Percentiles rank a stretch among this genome's conserved stretches.
Evolutionary conservation across 768 basidiomycete genomes (phyloP).

Genomic region (Holtermannia corniformis): DNA sequence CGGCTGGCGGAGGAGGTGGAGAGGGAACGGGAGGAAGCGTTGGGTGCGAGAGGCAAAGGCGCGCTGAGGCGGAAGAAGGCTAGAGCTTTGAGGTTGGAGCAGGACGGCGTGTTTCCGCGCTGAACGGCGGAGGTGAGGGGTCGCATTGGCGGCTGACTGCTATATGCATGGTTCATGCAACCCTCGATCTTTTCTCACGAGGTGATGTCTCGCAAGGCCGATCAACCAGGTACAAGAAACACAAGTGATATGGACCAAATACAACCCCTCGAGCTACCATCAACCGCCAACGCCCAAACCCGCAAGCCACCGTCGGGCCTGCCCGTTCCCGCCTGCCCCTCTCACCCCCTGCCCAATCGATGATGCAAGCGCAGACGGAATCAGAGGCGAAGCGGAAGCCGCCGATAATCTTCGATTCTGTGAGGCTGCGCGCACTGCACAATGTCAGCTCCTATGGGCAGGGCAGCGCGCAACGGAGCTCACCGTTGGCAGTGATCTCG

Average conservation of each 20-base stretch:
- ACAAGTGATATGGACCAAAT: too few relatives aligned
- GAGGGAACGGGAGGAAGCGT: background rate
- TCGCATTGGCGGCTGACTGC: too few relatives aligned
- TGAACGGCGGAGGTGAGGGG: too few relatives aligned
- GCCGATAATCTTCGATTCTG: constrained; percentile 32
- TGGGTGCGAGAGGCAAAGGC: background rate
- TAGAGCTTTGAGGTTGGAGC: background rate
- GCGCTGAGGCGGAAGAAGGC: background rate
- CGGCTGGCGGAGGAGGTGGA: background rate
- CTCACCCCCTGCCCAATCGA: background rate
- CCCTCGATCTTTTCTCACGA: too few relatives aligned
- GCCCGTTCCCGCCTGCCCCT: background rate
- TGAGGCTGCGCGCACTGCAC: constrained; percentile 24
- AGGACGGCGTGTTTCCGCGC: background rate
- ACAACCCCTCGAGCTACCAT: too few relatives aligned
- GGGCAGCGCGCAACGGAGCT: constrained; percentile 1
- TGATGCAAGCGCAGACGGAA: constrained; percentile 16
- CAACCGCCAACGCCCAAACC: background rate
- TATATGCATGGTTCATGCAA: too few relatives aligned
- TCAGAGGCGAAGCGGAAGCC: constrained; percentile 28
- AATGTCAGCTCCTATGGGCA: background rate
- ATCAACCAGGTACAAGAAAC: too few relatives aligned
- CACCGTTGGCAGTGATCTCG: constrained; percentile 37
- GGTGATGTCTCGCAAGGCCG: too few relatives aligned
- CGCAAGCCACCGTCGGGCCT: background rate